These are phyloP conservation scores for Bassia scoparia DNA, from an alignment of 148 eudicot genomes.

Conservation along the genomic window DNA sequence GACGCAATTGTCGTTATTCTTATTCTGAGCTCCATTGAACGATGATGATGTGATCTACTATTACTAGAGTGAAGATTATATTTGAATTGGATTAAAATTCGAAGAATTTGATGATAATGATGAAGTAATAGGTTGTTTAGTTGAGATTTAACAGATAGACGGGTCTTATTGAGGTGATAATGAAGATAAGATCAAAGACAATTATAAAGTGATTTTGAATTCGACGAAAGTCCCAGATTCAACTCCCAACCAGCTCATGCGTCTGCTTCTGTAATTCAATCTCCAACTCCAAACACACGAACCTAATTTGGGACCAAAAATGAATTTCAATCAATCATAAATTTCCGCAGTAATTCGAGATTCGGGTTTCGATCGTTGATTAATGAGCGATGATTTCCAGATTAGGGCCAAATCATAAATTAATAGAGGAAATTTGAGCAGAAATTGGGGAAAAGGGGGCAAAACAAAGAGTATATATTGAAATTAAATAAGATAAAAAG, in stretches of 20 bases:
- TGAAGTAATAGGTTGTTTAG: constrained; percentile 21
- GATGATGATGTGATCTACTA: constrained; percentile 20
- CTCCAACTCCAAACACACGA: neutral
- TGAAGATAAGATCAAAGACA: constrained; percentile 50
- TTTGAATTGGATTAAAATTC: constrained; percentile 12
- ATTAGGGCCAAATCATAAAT: neutral
- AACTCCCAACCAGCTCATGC: constrained; percentile 73
- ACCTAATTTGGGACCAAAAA: neutral
- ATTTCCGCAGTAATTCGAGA: neutral
- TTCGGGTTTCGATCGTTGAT: neutral
- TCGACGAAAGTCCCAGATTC: constrained; percentile 57
- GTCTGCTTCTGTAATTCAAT: constrained; percentile 30
- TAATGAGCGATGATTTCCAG: neutral
- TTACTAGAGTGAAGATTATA: constrained; percentile 13
- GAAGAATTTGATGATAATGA: constrained; percentile 15
- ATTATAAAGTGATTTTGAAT: constrained; percentile 71
- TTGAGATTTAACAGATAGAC: constrained; percentile 36
- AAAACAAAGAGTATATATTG: neutral
- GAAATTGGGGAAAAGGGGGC: neutral
- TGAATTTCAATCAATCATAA: neutral
- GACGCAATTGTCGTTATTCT: constrained; percentile 58
- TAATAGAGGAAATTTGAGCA: neutral
- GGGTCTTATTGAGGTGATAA: constrained; percentile 48
- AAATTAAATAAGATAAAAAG: too few species aligned
- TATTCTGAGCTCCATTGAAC: constrained; percentile 60